Evolutionary conservation across 148 eudicot species (phyloP), one percentile per base, ranked within the genome.

Genomic region (Camellia sinensis): DNA sequence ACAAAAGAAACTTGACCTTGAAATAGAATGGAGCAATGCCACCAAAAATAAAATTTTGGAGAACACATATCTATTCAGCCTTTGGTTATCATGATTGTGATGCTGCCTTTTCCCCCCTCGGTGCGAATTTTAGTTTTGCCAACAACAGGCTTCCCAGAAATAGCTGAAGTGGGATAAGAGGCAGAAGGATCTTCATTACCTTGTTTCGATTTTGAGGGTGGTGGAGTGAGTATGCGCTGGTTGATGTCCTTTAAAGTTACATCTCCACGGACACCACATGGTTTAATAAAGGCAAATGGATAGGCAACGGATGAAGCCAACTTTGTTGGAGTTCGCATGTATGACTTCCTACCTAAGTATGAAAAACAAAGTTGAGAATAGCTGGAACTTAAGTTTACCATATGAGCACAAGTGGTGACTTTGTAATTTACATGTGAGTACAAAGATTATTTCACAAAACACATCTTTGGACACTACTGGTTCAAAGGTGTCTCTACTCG

Each of bases 101-200:
- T 93, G 91, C 98, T 91, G 48, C 99, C 99, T 86, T 90, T 87
- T 59, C 99, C 99, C 62, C 99, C 99, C 83, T 96, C 98, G 1
- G 95, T 96, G 13, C 88, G 95, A 80, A 96, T 96, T 80, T 90
- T 96, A 44, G 99, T 96, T 86, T 93, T 93, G 8, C 95, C 97
- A 65, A 96, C 93, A 41, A 96, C 95, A 57, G 95, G 99, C 81
- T 96, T 96, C 67, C 99, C 99, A 0, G 99, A 86, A 77, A 96
- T 86, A 1, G 99, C 99, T 71, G 99, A 95, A 70, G n/a, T n/a
- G 4, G 93, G 97, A 77, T 85, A 93, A 52, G 83, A 67, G 62
- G 76, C 78, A 44, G 81, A 48, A 72, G 84, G 85, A 40, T n/a
- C n/a, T 76, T 93, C 91, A 37, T 82, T 75, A 1, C 48, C 76